Conservation (phyloP, 257 asterid species). For the Solanum dulcamara region DNA sequence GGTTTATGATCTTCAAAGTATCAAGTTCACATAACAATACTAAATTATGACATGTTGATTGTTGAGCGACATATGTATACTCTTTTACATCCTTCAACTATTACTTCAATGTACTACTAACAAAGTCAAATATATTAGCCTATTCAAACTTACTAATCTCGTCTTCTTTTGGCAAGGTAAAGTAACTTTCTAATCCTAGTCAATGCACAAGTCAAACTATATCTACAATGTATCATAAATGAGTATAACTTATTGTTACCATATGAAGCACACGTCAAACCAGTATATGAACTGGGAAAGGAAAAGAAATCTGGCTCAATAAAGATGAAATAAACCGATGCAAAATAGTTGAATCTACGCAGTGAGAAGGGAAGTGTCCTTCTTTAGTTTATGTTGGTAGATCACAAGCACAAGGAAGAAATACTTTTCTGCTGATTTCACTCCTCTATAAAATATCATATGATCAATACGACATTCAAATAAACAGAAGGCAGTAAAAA, state of each 20-base stretch:
- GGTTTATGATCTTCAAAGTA: no score
- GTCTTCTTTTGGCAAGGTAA: no score
- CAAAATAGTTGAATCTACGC: no score
- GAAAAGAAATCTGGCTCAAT: not conserved
- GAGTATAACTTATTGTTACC: not conserved
- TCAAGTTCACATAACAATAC: no score
- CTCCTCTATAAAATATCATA: no score
- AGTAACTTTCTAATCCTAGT: no score
- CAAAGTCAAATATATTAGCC: not conserved
- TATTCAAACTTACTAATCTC: not conserved
- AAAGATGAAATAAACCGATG: not conserved
- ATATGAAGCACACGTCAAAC: not conserved
- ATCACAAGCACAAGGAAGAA: not conserved
- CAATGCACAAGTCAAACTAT: not conserved
- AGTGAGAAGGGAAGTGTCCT: not conserved
- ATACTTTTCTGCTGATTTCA: not conserved
- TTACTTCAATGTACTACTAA: not conserved
- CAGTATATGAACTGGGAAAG: not conserved
- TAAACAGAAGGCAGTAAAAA: no score
- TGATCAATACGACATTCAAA: no score
- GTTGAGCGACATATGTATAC: no score
- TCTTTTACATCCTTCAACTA: not conserved
- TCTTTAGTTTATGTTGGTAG: no score
- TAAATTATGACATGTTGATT: no score
- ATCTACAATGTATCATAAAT: not conserved